Conservation (phyloP, 2,329 filamentous ascomycete genomes). For the Botryotinia narcissicola region DNA sequence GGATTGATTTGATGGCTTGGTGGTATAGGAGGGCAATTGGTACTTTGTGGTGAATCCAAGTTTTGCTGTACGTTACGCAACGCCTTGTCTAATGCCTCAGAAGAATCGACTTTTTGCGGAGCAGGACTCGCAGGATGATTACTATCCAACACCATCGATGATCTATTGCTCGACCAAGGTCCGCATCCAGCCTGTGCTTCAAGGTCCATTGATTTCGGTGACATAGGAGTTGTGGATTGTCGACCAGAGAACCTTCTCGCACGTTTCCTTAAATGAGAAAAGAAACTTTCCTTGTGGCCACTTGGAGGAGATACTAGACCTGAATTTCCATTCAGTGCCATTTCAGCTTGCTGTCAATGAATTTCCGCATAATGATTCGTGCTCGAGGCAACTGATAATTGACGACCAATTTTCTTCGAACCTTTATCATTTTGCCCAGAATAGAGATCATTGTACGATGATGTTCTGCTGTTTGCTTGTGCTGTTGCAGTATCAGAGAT, state of each 20-base stretch:
- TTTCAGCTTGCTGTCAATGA: conserved; percentile 87
- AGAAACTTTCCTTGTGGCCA: conserved; percentile 92
- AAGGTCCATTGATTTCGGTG: conserved; percentile 78
- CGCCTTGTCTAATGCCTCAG: conserved; percentile 60
- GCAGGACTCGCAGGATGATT: conserved; percentile 47
- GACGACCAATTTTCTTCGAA: conserved; percentile 89
- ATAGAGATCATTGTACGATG: conserved; percentile 52
- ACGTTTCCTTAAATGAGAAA: conserved; percentile 92
- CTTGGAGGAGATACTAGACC: conserved; percentile 73
- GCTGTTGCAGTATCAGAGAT: conserved; percentile 90
- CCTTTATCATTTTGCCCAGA: conserved; percentile 57
- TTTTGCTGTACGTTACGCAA: conserved; percentile 54
- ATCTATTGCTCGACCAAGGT: conserved; percentile 83
- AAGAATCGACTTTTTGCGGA: conserved; percentile 51
- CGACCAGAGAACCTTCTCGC: conserved; percentile 89
- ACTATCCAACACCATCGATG: conserved; percentile 73
- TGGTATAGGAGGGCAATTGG: conserved; percentile 46
- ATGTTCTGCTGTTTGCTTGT: conserved; percentile 69
- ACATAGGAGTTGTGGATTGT: conserved; percentile 72
- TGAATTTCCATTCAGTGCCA: conserved; percentile 75
- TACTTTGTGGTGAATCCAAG: conserved; percentile 43
- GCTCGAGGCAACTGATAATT: conserved; percentile 87
- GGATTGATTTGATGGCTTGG: conserved; percentile 52
- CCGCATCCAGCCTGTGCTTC: conserved; percentile 91
- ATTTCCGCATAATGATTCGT: conserved; percentile 90